Base-by-base conservation (phyloP, 352 stramenopile species). In the Globisporangium yorkense region DNA sequence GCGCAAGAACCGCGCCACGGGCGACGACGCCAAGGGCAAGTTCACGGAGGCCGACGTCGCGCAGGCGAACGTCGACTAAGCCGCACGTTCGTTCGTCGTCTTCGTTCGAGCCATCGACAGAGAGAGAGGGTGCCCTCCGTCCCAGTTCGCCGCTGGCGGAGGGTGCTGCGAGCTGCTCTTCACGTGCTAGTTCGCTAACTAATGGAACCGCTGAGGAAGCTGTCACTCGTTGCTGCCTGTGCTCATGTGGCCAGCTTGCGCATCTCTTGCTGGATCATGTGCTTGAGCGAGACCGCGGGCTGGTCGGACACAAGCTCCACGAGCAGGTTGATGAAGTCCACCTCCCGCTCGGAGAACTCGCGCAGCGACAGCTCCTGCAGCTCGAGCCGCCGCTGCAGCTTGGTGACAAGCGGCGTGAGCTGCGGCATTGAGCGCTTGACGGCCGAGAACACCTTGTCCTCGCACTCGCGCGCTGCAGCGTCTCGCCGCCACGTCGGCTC, bases 1-100 rank as follows among this genome's bases (percentile, higher is more conserved):
- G 75, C 94, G 97, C 80, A 99, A 99, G 87, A 97, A 98, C 72
- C 93, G 89, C 64, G 79, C 84, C 39, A 71, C 81, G 49, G 68
- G 70, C 55, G 80, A 91, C 68, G 77, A 75, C 59, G 75, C 78
- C 66, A 94, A 96, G 87, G 81, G 80, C 83, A 96, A 96, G 82
- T 94, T 93, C 75, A 94, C 86, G 54, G 86, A 95, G 70, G 71
- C 79, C 62, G 87, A 93, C 68, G 88, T 93, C 37, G 77, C 80
- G 61, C 91, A 96, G 78, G 85, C 82, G 74, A 83, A 77, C 64
- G 87, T 97, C 61, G 89, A 97, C 66, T 96, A 96, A 94, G 71
- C 53, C 63, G 47, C n/a, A 24, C 6, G 37, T 35, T 52, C 37
- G 27, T 18, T 46, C 44, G 35, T 27, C 41, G 39, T 55, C 59